Evolutionary conservation across 1,139 yeast genomes (phyloP).

Genomic region (Eremothecium coryli): DNA sequence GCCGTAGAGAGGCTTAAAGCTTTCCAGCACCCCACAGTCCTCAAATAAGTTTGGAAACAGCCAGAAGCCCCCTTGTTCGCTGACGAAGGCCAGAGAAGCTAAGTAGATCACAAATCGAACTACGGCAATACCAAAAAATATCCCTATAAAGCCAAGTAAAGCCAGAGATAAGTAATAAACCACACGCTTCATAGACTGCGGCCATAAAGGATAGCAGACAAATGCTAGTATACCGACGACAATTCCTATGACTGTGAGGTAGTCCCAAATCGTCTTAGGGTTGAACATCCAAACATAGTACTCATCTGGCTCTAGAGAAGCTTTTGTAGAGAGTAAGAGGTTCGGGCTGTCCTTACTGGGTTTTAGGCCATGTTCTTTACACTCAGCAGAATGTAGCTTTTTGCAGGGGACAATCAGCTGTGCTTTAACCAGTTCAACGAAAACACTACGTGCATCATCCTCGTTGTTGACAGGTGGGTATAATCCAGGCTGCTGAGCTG

Average conservation of each 20-base stretch:
- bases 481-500: constrained; percentile 43
- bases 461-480: constrained; percentile 49
- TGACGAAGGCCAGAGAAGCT: constrained; percentile 42
- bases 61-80: constrained; percentile 74
- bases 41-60: constrained; percentile 91
- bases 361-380: constrained; percentile 49
- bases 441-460: constrained; percentile 52
- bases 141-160: constrained; percentile 61
- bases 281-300: constrained; percentile 82
- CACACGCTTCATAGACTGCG: constrained; percentile 74
- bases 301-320: constrained; percentile 64
- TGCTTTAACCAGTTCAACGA: constrained; percentile 60
- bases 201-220: constrained; percentile 96
- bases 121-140: constrained; percentile 71
- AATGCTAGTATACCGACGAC: constrained; percentile 62
- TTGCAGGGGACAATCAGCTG: constrained; percentile 68
- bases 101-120: constrained; percentile 66
- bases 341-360: constrained; percentile 75
- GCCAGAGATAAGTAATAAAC: constrained; percentile 87
- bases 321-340: constrained; percentile 55
- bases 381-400: constrained; percentile 64
- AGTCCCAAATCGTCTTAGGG: constrained; percentile 64
- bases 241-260: constrained; percentile 52
- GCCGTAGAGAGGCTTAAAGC: constrained; percentile 80
- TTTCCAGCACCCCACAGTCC: constrained; percentile 88